phyloP scores from a whole-genome alignment of 2,329 filamentous ascomycete genomes.

The Xylariaceae sp. region DNA sequence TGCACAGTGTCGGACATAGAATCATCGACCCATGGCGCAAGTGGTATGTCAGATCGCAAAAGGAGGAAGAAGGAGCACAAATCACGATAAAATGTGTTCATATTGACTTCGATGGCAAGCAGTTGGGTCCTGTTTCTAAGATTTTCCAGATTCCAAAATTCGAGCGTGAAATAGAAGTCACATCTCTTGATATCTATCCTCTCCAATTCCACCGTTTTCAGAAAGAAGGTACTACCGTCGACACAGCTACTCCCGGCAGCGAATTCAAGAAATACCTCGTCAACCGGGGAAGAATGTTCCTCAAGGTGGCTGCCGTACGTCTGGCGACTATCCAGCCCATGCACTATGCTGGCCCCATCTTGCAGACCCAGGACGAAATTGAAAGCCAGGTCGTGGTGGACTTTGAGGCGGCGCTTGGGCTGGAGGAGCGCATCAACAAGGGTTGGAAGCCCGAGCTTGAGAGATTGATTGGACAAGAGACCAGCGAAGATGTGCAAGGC shows the following conservation, averaged over 20 bases:
- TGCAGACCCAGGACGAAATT: conserved; percentile 32
- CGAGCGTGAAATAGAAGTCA: too few species aligned
- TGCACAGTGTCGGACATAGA: background rate
- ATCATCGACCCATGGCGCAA: background rate
- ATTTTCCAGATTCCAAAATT: too few species aligned
- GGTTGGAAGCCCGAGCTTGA: conserved; percentile 9
- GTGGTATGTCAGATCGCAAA: background rate
- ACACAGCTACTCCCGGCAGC: conserved; percentile 5
- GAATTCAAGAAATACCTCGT: conserved; percentile 1
- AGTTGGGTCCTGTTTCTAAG: too few species aligned
- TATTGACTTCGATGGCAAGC: too few species aligned
- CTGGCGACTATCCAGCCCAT: conserved; percentile 27
- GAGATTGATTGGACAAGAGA: background rate
- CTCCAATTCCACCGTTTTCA: too few species aligned
- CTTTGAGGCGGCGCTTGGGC: conserved; percentile 31
- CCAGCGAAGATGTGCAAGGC: background rate
- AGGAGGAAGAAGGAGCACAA: background rate
- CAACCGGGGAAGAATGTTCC: background rate
- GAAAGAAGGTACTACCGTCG: too few species aligned
- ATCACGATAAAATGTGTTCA: conserved; percentile 3
- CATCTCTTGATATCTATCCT: too few species aligned
- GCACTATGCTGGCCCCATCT: conserved; percentile 32
- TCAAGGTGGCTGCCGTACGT: conserved; percentile 1
- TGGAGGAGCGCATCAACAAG: background rate
- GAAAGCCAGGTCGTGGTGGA: conserved; percentile 39